Base-by-base conservation (phyloP, 108 stramenopile species). In the Skeletonema potamos region DNA sequence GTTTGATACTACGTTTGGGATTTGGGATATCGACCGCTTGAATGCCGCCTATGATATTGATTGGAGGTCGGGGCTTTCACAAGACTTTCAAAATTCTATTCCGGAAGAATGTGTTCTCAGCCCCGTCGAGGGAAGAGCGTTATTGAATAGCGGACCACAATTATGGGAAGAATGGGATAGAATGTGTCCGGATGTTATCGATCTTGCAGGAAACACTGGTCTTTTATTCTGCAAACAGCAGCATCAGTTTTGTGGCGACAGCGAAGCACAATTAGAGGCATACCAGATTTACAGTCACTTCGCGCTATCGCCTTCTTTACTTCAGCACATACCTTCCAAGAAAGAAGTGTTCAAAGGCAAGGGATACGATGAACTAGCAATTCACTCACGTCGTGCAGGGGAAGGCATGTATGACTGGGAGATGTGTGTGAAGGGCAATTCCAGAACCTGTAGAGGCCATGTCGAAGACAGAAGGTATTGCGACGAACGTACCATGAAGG, bases 391-490 rank as follows among this genome's bases (percentile, higher is more conserved):
- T 8, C 64, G 78, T 28, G 78, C 78, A 15, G 78, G 78, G 15
- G 78, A 79, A 28, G 78, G 78, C n/a, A 70, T 65, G 51, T 79
- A 72, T 55, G 62, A 72, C 58, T 79, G 71, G 78, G 78, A 79
- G 57, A 39, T 79, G 26, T 79, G 78, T 48, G 58, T 79, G 12
- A 58, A 70, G 11, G 78, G 78, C 27, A 79, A 79, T 58, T 34
- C 33, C 12, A 62, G 70, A 48, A 79, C 78, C 13, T 79, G 78
- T 33, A 57, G 11, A 27, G 59, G 61, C 54, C 78, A 79, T 63
- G 24, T 72, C 33, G 28, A 54, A 58, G 5, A 2, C 8, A 32
- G 33, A 34, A 43, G 56, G 29, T 79, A 67, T 48, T 79, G 78
- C 36, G 78, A 79, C 32, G 54, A 13, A 8, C 58, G 78, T 1